These are phyloP conservation scores for Pseudoscleropodium purum DNA, from an alignment of 225 moss, liverwort and hornwort species.

Conservation along the genomic window DNA sequence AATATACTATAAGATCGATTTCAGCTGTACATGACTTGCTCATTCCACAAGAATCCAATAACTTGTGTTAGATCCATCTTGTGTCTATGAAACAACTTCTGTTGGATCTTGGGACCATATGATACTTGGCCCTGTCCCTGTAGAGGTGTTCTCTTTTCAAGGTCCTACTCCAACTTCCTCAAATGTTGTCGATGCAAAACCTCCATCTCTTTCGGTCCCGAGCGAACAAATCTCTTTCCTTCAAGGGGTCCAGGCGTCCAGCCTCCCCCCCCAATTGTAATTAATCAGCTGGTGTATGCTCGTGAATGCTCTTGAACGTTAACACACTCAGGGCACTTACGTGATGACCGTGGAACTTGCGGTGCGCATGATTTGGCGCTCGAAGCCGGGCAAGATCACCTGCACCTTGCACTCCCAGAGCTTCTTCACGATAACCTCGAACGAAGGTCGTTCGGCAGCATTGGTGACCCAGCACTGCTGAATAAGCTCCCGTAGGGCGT, in stretches of 20 bases:
- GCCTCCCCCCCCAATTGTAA: not conserved
- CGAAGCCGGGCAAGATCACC: constrained; percentile 1
- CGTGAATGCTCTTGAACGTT: not conserved
- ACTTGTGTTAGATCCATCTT: too few species aligned
- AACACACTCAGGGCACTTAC: not conserved
- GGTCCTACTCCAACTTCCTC: not conserved
- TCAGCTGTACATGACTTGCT: not conserved
- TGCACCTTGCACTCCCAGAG: constrained; percentile 24
- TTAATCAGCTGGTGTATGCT: not conserved
- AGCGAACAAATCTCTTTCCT: not conserved
- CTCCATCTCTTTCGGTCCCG: not conserved
- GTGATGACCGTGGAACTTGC: not conserved
- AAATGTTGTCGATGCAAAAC: not conserved
- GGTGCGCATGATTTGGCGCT: constrained; percentile 3
- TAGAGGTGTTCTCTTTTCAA: not conserved
- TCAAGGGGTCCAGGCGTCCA: not conserved
- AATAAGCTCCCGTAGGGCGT: not conserved
- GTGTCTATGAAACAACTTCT: not conserved
- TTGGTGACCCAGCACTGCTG: constrained; percentile 25
- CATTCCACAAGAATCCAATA: not conserved
- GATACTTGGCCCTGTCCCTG: not conserved
- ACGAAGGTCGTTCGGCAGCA: not conserved
- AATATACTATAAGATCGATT: too few species aligned
- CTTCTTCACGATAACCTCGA: not conserved
- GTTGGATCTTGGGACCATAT: not conserved